Evolutionary conservation across 495 filamentous ascomycete genomes (phyloP).

Genomic region (Penicillium herquei): DNA sequence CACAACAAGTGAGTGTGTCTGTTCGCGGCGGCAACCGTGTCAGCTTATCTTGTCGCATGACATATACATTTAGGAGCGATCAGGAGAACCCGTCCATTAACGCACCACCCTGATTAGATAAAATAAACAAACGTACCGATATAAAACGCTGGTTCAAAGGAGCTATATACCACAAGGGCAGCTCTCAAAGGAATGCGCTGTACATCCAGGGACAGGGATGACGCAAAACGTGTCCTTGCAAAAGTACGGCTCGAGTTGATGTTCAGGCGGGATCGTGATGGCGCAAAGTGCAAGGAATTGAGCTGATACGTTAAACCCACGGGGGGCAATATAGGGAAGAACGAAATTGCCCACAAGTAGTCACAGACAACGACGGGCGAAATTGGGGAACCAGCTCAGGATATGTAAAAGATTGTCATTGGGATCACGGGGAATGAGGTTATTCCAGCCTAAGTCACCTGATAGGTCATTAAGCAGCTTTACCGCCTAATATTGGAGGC

Average conservation of each 20-base stretch:
- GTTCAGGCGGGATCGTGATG: constrained; percentile 10
- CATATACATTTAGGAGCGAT: not conserved
- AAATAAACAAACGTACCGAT: constrained; percentile 7
- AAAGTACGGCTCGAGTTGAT: constrained; percentile 13
- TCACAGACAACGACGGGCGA: not conserved
- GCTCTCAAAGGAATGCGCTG: constrained; percentile 6
- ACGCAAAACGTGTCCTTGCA: constrained; percentile 10
- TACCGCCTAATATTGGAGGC: constrained; percentile 12
- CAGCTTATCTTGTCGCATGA: constrained; percentile 8
- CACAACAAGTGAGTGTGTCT: not conserved
- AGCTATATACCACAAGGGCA: constrained; percentile 16
- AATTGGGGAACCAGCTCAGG: not conserved
- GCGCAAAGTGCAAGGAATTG: constrained; percentile 9
- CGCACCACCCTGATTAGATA: not conserved
- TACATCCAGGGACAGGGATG: constrained; percentile 17
- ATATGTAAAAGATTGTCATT: not conserved
- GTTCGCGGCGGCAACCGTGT: not conserved
- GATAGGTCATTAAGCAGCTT: constrained; percentile 13
- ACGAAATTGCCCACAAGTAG: not conserved
- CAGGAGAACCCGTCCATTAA: not conserved
- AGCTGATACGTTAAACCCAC: not conserved
- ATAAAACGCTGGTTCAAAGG: not conserved
- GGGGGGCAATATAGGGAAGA: not conserved
- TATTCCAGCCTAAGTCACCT: constrained; percentile 32
- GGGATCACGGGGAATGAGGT: constrained; percentile 21